Conservation (phyloP, 1,139 yeast species). For the Lodderomyces jiufengensis region DNA sequence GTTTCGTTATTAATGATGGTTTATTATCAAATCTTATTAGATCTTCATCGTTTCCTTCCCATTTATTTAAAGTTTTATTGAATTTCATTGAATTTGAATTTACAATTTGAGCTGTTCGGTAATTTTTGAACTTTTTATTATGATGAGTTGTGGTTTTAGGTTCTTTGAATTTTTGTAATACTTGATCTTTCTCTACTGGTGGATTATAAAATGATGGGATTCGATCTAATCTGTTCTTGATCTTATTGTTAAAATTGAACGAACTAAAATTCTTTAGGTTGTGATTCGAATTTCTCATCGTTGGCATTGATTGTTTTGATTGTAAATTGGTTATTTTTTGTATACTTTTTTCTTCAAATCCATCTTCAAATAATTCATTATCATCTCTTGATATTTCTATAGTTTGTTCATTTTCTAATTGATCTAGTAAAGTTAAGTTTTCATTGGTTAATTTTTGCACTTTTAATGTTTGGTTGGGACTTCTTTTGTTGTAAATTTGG, state of each 20-base stretch:
- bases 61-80: conserved; percentile 46
- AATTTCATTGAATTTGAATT: conserved; percentile 44
- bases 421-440: conserved; percentile 22
- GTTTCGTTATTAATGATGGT: conserved; percentile 35
- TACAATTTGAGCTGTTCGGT: not conserved
- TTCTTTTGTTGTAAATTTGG: conserved; percentile 10
- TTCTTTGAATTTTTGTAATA: conserved; percentile 29
- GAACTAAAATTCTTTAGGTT: conserved; percentile 29
- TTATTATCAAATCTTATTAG: conserved; percentile 45
- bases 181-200: conserved; percentile 18
- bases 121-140: not conserved
- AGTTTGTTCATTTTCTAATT: conserved; percentile 32
- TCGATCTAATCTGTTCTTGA: conserved; percentile 38
- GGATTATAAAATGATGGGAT: conserved; percentile 41
- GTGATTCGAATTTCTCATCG: conserved; percentile 12
- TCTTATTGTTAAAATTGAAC: conserved; percentile 31
- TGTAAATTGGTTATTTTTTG: conserved; percentile 10
- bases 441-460: conserved; percentile 19
- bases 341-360: conserved; percentile 20
- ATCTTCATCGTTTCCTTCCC: conserved; percentile 73
- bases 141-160: conserved; percentile 11
- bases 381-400: conserved; percentile 39
- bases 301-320: conserved; percentile 13
- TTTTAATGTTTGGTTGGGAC: conserved; percentile 24
- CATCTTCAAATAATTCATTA: conserved; percentile 39